Base-by-base conservation (phyloP, 2,329 filamentous ascomycete genomes). In the Lachnellula cervina region DNA sequence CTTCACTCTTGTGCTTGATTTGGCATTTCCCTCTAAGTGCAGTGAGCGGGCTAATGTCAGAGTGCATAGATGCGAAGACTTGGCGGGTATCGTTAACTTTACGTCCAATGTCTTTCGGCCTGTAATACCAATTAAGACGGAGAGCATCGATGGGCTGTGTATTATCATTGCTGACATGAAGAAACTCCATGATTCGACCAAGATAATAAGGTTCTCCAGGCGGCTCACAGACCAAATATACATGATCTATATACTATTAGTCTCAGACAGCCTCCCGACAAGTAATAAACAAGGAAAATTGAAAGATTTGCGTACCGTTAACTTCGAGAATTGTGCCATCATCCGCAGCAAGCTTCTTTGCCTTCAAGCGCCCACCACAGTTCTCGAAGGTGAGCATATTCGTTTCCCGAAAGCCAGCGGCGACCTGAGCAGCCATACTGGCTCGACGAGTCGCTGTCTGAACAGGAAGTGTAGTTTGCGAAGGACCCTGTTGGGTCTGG, bases 201-300 rank as follows among this genome's bases (percentile, higher is more conserved):
- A 99, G 78, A 72, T 99, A 99, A 76, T 99, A 99, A 54, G 94
- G 94, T 74, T 99, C 94, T 52, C 94, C 94, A 16, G 94, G 94
- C 50, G 94, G 94, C 74, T 99, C 94, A 74, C 92, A 97, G 61
- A 99, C 88, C 60, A 97, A 83, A 77, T 97, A 99, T 64, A 96
- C 90, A 76, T 97, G 84, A 73, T 89, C 86, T 88, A 68, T 46
- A 17, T 53, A 19, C 21, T 34, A 55, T 66, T 61, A 66, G 62
- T 35, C 51, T 32, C 13, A 25, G 49, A 51, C 1, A 16, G 23
- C 19, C n/a, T n/a, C 19, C 13, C 17, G 5, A 8, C 13, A 32
- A 28, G 17, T 43, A 9, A n/a, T 11, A 38, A 11, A 17, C n/a
- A 55, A 13, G 13, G n/a, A 37, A 17, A 11, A 32, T n/a, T n/a